Base-by-base conservation (phyloP, 2,329 filamentous ascomycete genomes). In the Fusarium vanettenii region DNA sequence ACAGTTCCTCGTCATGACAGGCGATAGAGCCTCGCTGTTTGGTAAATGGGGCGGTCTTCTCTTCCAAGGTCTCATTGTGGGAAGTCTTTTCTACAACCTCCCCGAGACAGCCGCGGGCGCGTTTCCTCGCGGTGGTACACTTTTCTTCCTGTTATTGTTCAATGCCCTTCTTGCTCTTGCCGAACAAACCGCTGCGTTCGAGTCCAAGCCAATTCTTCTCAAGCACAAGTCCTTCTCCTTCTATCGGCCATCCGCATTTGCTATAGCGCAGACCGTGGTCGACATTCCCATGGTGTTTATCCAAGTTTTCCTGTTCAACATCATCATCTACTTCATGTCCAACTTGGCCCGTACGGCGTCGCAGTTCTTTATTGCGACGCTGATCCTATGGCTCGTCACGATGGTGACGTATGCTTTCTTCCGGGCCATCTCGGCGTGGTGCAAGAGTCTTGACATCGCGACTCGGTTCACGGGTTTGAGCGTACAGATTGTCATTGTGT, bases 1-100 rank as follows among this genome's bases (percentile, higher is more conserved):
- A 20, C 94, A 97, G 80, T 92, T 95, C 77, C 94, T 94, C 90
- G 88, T 97, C 33, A 89, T 95, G 31, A 89, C 90, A 79, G 94
- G 94, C 45, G 94, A 97, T 81, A 91, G 87, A 65, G 91, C 91
- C 0, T 93, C 93, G 0, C 86, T 97, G 0, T 92, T 92, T 78
- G 96, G 93, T 25, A 97, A 97, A 79, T 89, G 93, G 78, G 93
- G 95, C 79, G 94, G 95, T 75, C 92, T 95, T 66, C 82, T 97
- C 55, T 90, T 93, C 67, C 94, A 95, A 78, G 86, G 84, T 2
- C 87, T 97, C 13, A 94, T 97, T 70, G 92, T 96, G 60, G 93
- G 93, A 1, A 94, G 92, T 5, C 86, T 97, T 6, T 97, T 97
- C 84, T 94, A 93, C 77, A 90, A 94, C 72, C 83, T 94, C 11